Percentiles rank a stretch among this genome's conserved stretches.
Conservation (phyloP, 768 basidiomycete genomes). For the Auricularia sp. region DNA sequence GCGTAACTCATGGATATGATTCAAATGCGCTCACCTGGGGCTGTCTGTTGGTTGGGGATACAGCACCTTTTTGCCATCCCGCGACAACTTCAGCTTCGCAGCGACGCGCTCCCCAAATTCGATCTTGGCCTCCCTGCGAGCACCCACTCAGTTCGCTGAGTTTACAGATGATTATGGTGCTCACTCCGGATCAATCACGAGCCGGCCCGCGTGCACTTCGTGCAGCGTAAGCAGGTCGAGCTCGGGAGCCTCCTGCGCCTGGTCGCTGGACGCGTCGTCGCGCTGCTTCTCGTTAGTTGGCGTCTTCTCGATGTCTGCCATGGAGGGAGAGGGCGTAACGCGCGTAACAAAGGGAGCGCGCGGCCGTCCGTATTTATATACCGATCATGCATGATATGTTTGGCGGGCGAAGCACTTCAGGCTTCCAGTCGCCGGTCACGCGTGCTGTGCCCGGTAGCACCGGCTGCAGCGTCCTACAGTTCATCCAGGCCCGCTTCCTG, state of each 20-base stretch:
- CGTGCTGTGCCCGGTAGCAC: too few relatives aligned
- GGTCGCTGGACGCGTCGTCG: background rate
- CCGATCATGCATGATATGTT: too few relatives aligned
- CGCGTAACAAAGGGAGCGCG: too few relatives aligned
- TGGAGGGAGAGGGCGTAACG: background rate
- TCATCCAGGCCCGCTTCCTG: too few relatives aligned
- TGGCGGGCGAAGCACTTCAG: too few relatives aligned
- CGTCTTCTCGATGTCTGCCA: background rate
- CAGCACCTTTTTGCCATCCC: slow-evolving; percentile 47
- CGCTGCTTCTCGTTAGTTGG: background rate
- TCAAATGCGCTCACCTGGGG: background rate
- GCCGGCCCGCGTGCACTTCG: slow-evolving; percentile 44
- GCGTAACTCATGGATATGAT: background rate
- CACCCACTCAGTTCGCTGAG: background rate
- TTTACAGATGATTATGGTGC: slow-evolving; percentile 13
- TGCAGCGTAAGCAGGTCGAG: slow-evolving; percentile 35
- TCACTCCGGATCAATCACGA: slow-evolving; percentile 53
- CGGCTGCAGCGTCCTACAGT: too few relatives aligned
- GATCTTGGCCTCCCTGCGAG: slow-evolving; percentile 43
- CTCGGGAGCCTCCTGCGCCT: slow-evolving; percentile 3
- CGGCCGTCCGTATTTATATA: too few relatives aligned
- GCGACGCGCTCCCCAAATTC: slow-evolving; percentile 52
- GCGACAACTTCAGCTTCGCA: slow-evolving; percentile 42
- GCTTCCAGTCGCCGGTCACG: too few relatives aligned
- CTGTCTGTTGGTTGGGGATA: slow-evolving; percentile 60